Percentiles rank a stretch among this genome's conserved stretches.
Conservation (phyloP, 257 asterid species). For the Nicotiana otophora region DNA sequence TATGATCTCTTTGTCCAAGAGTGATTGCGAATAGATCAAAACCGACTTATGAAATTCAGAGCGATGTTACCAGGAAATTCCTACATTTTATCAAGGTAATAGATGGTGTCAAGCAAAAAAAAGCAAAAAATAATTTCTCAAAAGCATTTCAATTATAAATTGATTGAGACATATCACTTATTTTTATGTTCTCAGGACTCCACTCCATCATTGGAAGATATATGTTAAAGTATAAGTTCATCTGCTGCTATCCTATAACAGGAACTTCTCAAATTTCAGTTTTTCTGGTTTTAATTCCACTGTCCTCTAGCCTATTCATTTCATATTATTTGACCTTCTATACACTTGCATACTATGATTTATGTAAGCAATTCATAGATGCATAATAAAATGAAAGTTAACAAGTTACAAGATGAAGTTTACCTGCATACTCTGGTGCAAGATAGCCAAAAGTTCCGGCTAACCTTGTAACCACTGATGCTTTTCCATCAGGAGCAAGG, state of each 20-base stretch:
- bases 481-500: constrained; percentile 22
- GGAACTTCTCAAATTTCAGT: background rate
- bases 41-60: background rate
- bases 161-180: background rate
- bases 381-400: background rate
- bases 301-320: background rate
- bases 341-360: background rate
- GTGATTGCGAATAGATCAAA: background rate
- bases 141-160: no score
- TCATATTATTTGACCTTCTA: background rate
- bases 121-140: background rate
- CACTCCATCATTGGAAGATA: background rate
- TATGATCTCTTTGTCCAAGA: background rate
- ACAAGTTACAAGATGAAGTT: background rate
- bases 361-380: background rate
- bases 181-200: background rate
- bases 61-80: background rate
- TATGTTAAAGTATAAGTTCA: background rate
- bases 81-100: background rate
- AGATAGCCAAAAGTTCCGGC: constrained; percentile 20
- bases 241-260: background rate
- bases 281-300: background rate
- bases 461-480: constrained; percentile 16
- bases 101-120: background rate
- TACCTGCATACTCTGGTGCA: constrained; percentile 21